Base-by-base conservation (phyloP, 352 stramenopile genomes). In the Pythium periplocum region DNA sequence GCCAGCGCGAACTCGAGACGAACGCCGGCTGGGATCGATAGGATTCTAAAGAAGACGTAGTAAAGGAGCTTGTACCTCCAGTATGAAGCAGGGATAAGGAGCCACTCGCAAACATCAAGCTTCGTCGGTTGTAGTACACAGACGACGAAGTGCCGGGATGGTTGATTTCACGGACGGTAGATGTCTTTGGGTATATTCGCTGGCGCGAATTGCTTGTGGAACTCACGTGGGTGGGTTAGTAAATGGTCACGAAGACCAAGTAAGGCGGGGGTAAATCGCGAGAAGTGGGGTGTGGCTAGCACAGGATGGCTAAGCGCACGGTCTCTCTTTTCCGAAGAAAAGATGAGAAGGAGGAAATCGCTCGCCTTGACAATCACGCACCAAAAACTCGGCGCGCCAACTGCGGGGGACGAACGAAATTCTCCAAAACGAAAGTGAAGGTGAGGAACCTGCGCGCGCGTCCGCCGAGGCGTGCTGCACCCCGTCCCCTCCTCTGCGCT, bases 331-430 rank as follows among this genome's bases (percentile, higher is more conserved):
- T 47, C 53, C 44, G 39, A 42, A 58, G 39, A 61, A 56, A 73
- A 73, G 64, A 65, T 59, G 61, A 70, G 50, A 54, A 49, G 61
- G 70, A 57, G 51, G 70, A 53, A 59, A 52, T 55, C 30, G 51
- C 64, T 62, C 49, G 46, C 41, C 37, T 46, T 55, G 41, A 56
- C 53, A 37, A 41, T 61, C 59, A 60, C 31, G 11, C 50, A 65
- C 51, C 55, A n/a, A 60, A 40, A 39, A 4, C 48, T 50, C 26
- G 50, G 57, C 50, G 51, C 52, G 46, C 38, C 50, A 58, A 50
- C 46, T 59, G 51, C 57, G 53, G 49, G 12, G 68, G 68, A 58
- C 68, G 68, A 76, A 76, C 64, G 68, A 76, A 73, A 73, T 76
- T 76, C 68, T 71, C 17, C 64, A 57, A 73, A 76, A 58, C 59